Evolutionary conservation across 83 land plant species (phyloP).

Genomic region (Picea engelmannii): DNA sequence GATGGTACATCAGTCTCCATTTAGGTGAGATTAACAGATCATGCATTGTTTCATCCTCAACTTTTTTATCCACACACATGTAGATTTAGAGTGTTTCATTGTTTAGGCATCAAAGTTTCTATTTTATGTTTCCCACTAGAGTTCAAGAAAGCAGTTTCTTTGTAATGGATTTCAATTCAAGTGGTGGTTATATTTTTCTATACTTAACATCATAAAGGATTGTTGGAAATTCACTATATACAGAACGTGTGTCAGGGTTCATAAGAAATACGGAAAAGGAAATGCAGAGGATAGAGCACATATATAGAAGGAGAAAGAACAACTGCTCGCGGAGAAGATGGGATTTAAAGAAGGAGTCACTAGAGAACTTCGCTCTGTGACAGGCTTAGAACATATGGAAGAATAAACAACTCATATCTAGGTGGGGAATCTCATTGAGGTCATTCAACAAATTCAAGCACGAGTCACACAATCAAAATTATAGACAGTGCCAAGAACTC

Average conservation of each 20-base stretch:
- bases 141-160: background rate
- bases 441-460: too few species aligned
- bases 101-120: background rate
- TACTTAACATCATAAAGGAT: background rate
- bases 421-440: too few species aligned
- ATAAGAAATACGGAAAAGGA: background rate
- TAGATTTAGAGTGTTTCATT: background rate
- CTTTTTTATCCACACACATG: background rate
- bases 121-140: background rate
- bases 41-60: background rate
- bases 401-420: too few species aligned
- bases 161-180: conserved; percentile 6
- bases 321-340: too few species aligned
- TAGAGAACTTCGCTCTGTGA: too few species aligned
- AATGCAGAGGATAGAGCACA: background rate
- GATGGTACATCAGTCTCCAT: background rate
- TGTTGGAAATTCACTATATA: background rate
- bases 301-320: too few species aligned
- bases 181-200: background rate
- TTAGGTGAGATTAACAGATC: conserved; percentile 4
- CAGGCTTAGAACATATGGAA: too few species aligned
- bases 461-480: too few species aligned
- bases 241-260: background rate
- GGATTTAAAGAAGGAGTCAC: too few species aligned
- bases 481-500: too few species aligned